These are phyloP conservation scores for Harringtonia aguacate DNA, from an alignment of 2,329 filamentous ascomycete species.

Conservation along the genomic window DNA sequence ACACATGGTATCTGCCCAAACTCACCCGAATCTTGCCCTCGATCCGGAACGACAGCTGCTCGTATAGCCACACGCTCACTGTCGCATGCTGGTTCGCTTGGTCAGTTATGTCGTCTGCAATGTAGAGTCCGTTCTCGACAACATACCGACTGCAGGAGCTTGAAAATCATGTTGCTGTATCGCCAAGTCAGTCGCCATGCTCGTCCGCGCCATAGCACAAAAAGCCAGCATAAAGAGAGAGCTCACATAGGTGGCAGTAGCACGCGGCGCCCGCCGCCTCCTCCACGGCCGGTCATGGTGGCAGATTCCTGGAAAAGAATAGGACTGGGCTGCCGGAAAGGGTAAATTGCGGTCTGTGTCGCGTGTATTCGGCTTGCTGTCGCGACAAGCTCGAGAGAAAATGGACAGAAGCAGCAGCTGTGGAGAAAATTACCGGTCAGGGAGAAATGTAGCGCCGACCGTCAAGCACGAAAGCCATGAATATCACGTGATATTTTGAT, in stretches of 20 bases:
- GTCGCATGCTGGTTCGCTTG: conserved; percentile 51
- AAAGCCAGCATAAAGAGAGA: not conserved
- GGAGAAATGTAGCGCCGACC: no score
- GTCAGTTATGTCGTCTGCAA: not conserved
- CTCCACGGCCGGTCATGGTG: conserved; percentile 48
- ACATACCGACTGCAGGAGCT: conserved; percentile 57
- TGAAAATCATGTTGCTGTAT: conserved; percentile 72
- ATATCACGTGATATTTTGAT: no score
- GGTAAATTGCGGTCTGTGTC: not conserved
- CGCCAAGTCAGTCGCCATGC: not conserved
- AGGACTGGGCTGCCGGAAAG: no score
- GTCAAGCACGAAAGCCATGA: no score
- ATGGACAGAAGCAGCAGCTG: not conserved
- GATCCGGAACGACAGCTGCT: conserved; percentile 87
- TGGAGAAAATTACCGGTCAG: not conserved
- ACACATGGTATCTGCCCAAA: no score
- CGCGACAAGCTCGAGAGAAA: not conserved
- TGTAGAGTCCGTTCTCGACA: no score
- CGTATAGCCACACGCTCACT: conserved; percentile 93
- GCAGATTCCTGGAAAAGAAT: not conserved
- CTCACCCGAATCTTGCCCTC: conserved; percentile 90
- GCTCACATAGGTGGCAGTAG: conserved; percentile 44
- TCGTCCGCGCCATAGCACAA: not conserved
- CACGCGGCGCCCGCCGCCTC: conserved; percentile 48
- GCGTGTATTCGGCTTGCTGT: not conserved